These are phyloP conservation scores for Emmonsiellopsis sp. DNA, from an alignment of 2,329 filamentous ascomycete species.

Conservation along the genomic window DNA sequence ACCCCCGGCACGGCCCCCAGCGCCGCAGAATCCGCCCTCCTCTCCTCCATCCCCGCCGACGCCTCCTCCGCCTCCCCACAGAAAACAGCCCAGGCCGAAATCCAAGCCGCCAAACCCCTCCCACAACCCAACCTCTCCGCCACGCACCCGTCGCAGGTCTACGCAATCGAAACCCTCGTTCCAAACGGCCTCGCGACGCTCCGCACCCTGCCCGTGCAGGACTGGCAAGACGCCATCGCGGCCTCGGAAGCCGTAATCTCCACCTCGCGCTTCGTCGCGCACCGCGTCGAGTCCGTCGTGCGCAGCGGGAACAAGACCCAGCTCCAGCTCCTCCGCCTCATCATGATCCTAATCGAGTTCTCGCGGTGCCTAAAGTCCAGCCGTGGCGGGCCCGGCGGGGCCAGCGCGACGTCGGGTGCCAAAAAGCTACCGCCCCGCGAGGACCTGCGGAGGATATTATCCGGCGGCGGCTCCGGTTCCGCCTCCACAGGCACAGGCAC, in stretches of 20 bases:
- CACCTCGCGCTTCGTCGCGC: slow-evolving; percentile 35
- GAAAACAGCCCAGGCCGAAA: slow-evolving; percentile 29
- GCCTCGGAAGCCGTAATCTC: slow-evolving; percentile 26
- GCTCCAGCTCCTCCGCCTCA: slow-evolving; percentile 36
- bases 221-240: slow-evolving; percentile 32
- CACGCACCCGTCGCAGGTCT: slow-evolving; percentile 36
- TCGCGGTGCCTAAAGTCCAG: slow-evolving; percentile 23
- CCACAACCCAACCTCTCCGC: slow-evolving; percentile 34
- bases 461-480: slow-evolving; percentile 17
- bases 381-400: slow-evolving; percentile 15
- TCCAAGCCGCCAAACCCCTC: slow-evolving; percentile 38
- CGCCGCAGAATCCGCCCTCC: slow-evolving; percentile 34
- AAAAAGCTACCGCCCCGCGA: slow-evolving; percentile 31
- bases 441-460: slow-evolving; percentile 29
- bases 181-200: slow-evolving; percentile 33
- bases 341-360: slow-evolving; percentile 36
- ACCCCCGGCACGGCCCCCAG: slow-evolving; percentile 22
- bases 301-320: slow-evolving; percentile 30
- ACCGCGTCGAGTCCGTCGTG: slow-evolving; percentile 31
- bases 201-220: slow-evolving; percentile 31
- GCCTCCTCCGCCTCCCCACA: slow-evolving; percentile 21
- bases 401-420: slow-evolving; percentile 9
- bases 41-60: slow-evolving; percentile 31
- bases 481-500: slow-evolving; percentile 10
- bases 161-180: slow-evolving; percentile 33